Percentiles rank a stretch among this genome's conserved stretches.
Evolutionary conservation across 169 alveolate genomes (phyloP).

Genomic region (Cryptosporidium meleagridis): DNA sequence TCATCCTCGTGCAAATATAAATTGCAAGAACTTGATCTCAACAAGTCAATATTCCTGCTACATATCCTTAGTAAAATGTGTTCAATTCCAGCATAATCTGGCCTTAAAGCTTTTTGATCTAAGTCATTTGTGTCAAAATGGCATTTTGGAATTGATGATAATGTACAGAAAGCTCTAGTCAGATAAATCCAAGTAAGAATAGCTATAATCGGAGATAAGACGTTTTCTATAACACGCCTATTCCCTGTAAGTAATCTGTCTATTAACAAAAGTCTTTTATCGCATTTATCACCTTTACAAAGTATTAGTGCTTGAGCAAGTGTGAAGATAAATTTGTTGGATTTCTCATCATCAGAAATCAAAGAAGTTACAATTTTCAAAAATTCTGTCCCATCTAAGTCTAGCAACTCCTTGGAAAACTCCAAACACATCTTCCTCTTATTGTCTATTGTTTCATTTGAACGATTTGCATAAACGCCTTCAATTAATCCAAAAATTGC

Average conservation of each 20-base stretch:
- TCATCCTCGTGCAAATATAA: constrained; percentile 37
- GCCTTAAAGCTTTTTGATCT: not conserved
- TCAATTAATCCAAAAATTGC: constrained; percentile 23
- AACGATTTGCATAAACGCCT: constrained; percentile 3
- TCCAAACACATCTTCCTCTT: not conserved
- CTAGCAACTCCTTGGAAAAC: not conserved
- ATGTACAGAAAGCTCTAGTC: constrained; percentile 35
- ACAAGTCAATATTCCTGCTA: not conserved
- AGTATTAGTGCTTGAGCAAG: constrained; percentile 23
- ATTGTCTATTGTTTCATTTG: not conserved
- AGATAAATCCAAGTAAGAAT: constrained; percentile 41
- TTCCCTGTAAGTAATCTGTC: constrained; percentile 8
- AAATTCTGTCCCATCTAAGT: not conserved
- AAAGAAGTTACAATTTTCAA: not conserved
- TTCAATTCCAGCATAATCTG: constrained; percentile 56
- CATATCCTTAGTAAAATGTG: constrained; percentile 15
- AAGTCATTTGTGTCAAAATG: not conserved
- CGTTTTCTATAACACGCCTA: not conserved
- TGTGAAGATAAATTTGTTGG: constrained; percentile 13
- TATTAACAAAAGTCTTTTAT: constrained; percentile 12
- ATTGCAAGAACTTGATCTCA: not conserved
- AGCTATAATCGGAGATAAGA: constrained; percentile 22
- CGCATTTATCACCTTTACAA: constrained; percentile 38
- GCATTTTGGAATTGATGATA: constrained; percentile 30
- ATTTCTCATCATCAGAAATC: constrained; percentile 30